Evolutionary conservation across 805 yeast species (phyloP), one percentile per base, ranked within the genome.

Genomic region (Starmerella potacharoeniae): DNA sequence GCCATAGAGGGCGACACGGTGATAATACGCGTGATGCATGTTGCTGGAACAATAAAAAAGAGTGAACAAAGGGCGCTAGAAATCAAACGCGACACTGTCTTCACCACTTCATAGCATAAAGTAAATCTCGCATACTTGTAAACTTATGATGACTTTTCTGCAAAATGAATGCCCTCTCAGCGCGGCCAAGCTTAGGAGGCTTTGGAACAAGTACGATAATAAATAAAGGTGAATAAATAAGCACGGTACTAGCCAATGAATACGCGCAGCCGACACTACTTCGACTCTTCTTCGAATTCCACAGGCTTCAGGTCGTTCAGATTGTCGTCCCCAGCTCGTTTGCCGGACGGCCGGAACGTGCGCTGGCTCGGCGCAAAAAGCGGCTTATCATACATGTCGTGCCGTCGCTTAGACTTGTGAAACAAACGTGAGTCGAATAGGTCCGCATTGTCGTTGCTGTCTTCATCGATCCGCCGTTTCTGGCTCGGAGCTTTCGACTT

Each of bases 1-100:
- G 70, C 71, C 33, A 63, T 88, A 2, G 81, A 75, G 16, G 80
- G 76, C 28, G 64, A 65, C 6, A 68, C 67, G 0, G 77, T 81
- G 5, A 75, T 84, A 10, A 67, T 89, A 14, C 74, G 82, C 53
- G 82, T 86, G 33, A 70, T 77, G 5, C 84, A 83, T 55, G 80
- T 86, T 0, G 83, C 95, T 64, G 97, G 96, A 0, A 88, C 96
- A 0, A 89, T 90, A 35, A 83, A 82, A 65, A 87, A 86, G 65
- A 79, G 95, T 60, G 95, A 90, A 65, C 77, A 81, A 60, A 78
- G 74, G 55, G 83, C 89, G 0, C 80, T 86, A 33, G 67, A 75
- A 54, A 73, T 59, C 28, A 34, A 56, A 30, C 39, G 41, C 9
- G 17, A 30, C 29, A 55, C 51, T 22, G 7, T 58, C 6, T 13